phyloP scores from a whole-genome alignment of 2,329 filamentous ascomycete species.

The Periglandula ipomoeae region DNA sequence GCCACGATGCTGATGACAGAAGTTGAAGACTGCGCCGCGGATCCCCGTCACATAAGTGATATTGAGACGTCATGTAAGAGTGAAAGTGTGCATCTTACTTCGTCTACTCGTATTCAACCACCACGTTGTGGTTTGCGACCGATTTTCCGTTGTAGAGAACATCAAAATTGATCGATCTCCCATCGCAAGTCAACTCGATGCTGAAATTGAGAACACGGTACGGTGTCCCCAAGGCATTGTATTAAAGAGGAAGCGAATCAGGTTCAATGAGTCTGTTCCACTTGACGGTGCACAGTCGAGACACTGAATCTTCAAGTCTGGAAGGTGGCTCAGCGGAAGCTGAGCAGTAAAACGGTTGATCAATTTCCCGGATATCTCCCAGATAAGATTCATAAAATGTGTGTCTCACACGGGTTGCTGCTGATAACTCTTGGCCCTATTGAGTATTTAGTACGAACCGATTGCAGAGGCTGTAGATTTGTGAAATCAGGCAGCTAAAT shows the following conservation, averaged over 20 bases:
- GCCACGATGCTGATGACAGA: too few relatives aligned
- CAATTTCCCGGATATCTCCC: neutral
- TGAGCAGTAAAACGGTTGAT: neutral
- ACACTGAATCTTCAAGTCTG: neutral
- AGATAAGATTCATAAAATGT: neutral
- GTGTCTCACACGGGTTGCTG: neutral
- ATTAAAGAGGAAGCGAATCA: neutral
- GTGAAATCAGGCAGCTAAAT: neutral
- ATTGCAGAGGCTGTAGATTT: neutral
- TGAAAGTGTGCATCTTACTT: too few relatives aligned
- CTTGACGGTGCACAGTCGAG: neutral
- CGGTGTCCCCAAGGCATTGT: neutral
- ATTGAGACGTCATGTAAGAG: too few relatives aligned
- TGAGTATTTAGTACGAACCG: neutral
- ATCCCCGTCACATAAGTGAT: too few relatives aligned
- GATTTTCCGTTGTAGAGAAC: neutral
- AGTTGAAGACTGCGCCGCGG: too few relatives aligned
- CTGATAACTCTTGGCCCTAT: slow-evolving; percentile 1
- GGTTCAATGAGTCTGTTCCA: neutral
- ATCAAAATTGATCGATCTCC: neutral
- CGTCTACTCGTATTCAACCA: slow-evolving; percentile 1
- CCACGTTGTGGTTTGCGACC: neutral
- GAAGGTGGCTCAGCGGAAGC: neutral
- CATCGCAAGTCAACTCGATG: slow-evolving; percentile 5
- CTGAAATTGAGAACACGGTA: neutral